Evolutionary conservation across 75 land plant genomes (phyloP), one percentile per base, ranked within the genome.

Genomic region (Pinus tabuliformis): DNA sequence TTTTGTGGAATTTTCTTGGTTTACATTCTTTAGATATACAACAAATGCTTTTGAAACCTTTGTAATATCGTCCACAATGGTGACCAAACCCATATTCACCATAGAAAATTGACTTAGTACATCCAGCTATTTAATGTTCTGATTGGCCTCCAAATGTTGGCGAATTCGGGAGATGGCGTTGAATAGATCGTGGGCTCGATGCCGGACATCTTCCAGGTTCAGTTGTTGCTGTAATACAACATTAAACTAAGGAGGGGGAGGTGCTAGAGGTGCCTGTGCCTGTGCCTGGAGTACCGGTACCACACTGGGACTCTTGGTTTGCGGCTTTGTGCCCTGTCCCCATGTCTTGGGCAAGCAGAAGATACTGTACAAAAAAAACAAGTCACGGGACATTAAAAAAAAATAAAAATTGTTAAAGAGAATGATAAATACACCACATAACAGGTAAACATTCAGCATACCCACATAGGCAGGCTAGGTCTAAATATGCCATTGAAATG

Each of bases 61-160:
- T 78, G 91, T 94, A 39, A 97, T 94, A 56, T 97, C 99, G 36
- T 97, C 99, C 75, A 97, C 93, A 70, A 97, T 91, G 83, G 90
- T 97, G 83, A 86, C 89, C 63, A 97, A 88, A 85, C 92, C 95
- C 60, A 97, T 83, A 83, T 91, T 97, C 56, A 97, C 99, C 90
- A 97, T 91, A 1, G 98, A 92, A 83, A 92, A 92, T 70, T 97
- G 99, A 21, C 92, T 87, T 78, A 97, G 73, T 3, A 92, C 88
- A 77, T 92, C 99, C 71, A 91, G 85, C 70, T 49, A 66, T 45
- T 66, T 66, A n/a, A 18, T 49, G 7, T 66, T 66, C 18, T 30
- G 21, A 37, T 66, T 36, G 21, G 37, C 42, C 49, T 66, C 70
- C 70, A 66, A 33, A 7, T 66, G 70, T 36, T 37, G n/a, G 6